Conservation (phyloP, 805 yeast species). For the Myxozyma mucilagina region DNA sequence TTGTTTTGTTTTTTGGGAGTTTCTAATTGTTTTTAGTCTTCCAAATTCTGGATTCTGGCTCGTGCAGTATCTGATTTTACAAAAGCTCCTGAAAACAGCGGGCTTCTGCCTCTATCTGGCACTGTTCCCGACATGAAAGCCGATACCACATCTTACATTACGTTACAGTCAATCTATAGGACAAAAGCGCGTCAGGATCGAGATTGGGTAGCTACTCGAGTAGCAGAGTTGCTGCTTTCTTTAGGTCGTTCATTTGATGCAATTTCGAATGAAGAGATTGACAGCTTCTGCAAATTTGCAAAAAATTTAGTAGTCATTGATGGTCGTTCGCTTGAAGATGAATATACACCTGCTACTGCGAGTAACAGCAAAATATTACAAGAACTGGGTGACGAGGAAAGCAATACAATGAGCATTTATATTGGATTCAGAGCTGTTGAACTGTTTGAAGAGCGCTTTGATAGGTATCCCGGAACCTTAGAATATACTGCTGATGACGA, state of each 20-base stretch:
- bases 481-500: slow-evolving; percentile 22
- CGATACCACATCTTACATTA: slow-evolving; percentile 60
- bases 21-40: slow-evolving; percentile 12
- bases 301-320: slow-evolving; percentile 52
- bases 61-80: slow-evolving; percentile 57
- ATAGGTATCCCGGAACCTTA: slow-evolving; percentile 18
- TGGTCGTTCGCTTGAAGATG: slow-evolving; percentile 43
- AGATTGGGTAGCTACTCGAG: slow-evolving; percentile 43
- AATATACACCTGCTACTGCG: slow-evolving; percentile 14
- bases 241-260: slow-evolving; percentile 40
- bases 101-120: slow-evolving; percentile 67
- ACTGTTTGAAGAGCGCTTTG: slow-evolving; percentile 32
- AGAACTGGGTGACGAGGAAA: slow-evolving; percentile 25
- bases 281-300: slow-evolving; percentile 63
- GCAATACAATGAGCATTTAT: slow-evolving; percentile 32
- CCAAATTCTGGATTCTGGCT: slow-evolving; percentile 62
- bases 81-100: slow-evolving; percentile 35
- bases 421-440: slow-evolving; percentile 34
- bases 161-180: slow-evolving; percentile 58
- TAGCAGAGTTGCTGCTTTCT: slow-evolving; percentile 36
- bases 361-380: slow-evolving; percentile 1
- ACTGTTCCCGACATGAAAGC: slow-evolving; percentile 87
- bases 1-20: background rate
- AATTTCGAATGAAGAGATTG: slow-evolving; percentile 43
- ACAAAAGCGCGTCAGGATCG: slow-evolving; percentile 56